phyloP scores from a whole-genome alignment of 1,139 yeast genomes.

The Debaryomyces nepalensis region DNA sequence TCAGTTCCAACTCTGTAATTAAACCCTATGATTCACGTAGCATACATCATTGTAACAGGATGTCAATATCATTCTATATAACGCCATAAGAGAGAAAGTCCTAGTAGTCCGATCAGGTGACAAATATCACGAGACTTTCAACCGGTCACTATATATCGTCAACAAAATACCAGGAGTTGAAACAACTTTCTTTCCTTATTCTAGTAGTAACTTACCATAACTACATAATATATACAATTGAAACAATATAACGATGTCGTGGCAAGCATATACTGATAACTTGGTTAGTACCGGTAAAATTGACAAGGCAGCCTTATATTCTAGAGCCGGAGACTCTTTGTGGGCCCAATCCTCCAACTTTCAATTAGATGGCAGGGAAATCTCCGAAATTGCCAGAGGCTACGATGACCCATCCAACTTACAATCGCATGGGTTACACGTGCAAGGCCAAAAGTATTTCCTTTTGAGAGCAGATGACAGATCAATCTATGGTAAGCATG shows the following conservation, averaged over 20 bases:
- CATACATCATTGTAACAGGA: no score
- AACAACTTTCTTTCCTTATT: constrained; percentile 2
- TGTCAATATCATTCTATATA: no score
- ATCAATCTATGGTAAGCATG: constrained; percentile 91
- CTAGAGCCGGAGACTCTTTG: constrained; percentile 90
- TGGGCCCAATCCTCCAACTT: constrained; percentile 90
- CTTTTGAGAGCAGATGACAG: constrained; percentile 89
- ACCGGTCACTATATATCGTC: constrained; percentile 8
- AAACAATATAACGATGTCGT: constrained; percentile 32
- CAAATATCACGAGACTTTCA: constrained; percentile 1
- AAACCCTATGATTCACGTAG: no score
- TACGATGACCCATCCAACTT: constrained; percentile 78
- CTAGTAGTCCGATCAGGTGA: no score
- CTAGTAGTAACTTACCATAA: constrained; percentile 6
- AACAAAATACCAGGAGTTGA: constrained; percentile 7
- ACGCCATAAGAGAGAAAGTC: no score
- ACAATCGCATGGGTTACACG: constrained; percentile 85
- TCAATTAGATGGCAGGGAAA: constrained; percentile 71
- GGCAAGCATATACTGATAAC: constrained; percentile 92
- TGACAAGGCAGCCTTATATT: constrained; percentile 91
- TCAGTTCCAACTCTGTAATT: no score
- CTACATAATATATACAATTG: neutral
- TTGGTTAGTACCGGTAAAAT: constrained; percentile 82
- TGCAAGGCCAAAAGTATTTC: constrained; percentile 86
- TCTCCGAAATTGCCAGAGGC: constrained; percentile 74